phyloP scores from a whole-genome alignment of 2,329 filamentous ascomycete genomes.

The Epichloe gansuensis region DNA sequence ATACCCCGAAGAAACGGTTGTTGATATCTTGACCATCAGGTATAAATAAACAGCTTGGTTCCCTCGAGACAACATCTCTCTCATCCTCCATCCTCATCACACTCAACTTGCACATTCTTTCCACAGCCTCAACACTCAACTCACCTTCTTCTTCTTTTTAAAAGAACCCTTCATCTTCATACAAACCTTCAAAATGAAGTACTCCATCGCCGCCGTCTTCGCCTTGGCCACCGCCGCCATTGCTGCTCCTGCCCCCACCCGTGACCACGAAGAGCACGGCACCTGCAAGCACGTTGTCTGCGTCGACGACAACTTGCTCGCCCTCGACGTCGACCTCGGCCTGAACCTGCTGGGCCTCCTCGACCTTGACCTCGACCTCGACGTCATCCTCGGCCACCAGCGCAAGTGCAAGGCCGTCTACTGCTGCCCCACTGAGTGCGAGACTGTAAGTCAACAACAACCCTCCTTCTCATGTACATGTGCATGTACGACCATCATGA shows the following conservation, averaged over 20 bases:
- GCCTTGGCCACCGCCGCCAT: conserved; percentile 3
- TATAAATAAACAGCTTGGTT: neutral
- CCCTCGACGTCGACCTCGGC: neutral
- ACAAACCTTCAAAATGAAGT: conserved; percentile 3
- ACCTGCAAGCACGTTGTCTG: neutral
- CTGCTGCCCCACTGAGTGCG: neutral
- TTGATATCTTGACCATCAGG: neutral
- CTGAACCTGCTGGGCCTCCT: neutral
- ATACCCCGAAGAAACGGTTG: neutral
- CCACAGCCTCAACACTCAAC: neutral
- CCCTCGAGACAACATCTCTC: neutral
- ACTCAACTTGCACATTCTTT: neutral
- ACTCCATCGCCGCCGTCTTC: conserved; percentile 1
- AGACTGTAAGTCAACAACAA: neutral
- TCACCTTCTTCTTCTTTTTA: neutral
- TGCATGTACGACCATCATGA: too few species aligned
- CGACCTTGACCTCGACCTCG: neutral
- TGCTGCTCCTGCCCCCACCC: neutral
- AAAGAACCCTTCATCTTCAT: neutral
- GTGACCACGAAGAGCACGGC: neutral
- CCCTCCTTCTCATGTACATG: neutral
- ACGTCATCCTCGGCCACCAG: neutral
- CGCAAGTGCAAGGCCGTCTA: neutral
- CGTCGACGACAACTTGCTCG: neutral
- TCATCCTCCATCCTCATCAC: neutral